Base-by-base conservation (phyloP, 176 grass and related monocot genomes). In the Thalia dealbata region DNA sequence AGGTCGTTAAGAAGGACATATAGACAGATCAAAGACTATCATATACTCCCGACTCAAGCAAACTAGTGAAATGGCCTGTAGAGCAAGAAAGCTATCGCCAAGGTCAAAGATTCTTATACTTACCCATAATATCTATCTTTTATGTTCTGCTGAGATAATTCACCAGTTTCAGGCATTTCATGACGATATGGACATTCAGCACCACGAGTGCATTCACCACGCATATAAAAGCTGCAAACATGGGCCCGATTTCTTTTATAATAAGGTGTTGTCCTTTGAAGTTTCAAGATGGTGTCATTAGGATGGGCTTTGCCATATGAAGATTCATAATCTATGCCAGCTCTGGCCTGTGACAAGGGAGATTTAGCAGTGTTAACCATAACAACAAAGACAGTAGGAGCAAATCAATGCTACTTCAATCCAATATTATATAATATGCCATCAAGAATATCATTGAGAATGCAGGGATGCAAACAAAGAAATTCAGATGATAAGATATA, bases 91-190 rank as follows among this genome's bases (percentile, higher is more conserved):
- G 4, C 45, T 48, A 48, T 48, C 4, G 11, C 11, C 45, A 48
- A 13, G 11, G 11, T 7, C 4, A 58, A 21, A n/a, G 18, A n/a
- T 7, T 58, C 22, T 29, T 13, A 46, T 74, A 84, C 83, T 54
- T 99, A 99, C 95, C 95, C 95, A 28, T 99, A 99, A 79, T 99
- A 99, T 41, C 95, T 90, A 83, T 99, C 95, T 76, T 99, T 99
- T 38, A 99, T 99, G 50, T 99, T 99, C 80, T 99, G 95, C 74
- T 99, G 90, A 77, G 95, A 91, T 74, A 99, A 79, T 79, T 99
- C 95, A 27, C 95, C 95, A 14, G 90, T 99, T 84, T 91, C 95
- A 83, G 95, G 95, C 95, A 99, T 99, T 85, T 99, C 95, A 74
- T 99, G 95, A 11, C 95, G 90, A 73, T 99, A 99, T 65, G 95